Conservation (phyloP, 352 stramenopile genomes). For the Plasmopara halstedii region DNA sequence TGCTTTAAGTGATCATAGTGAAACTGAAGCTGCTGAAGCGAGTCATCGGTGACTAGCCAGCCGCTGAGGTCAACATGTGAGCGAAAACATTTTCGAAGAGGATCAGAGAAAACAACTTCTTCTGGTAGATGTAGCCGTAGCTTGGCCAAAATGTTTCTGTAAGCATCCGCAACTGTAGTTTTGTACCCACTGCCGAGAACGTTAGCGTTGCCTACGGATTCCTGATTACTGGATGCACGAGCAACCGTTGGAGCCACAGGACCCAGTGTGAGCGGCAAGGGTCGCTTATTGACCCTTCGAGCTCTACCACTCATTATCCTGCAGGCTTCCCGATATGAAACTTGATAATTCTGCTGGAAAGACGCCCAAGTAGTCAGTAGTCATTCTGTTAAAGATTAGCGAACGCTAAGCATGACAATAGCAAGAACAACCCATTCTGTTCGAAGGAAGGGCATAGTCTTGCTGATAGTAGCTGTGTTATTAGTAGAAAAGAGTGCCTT, state of each 20-base stretch:
- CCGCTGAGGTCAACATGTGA: slow-evolving; percentile 44
- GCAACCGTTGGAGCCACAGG: slow-evolving; percentile 4
- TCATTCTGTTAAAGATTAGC: not conserved
- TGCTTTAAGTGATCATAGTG: slow-evolving; percentile 2
- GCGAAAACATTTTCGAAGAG: slow-evolving; percentile 25
- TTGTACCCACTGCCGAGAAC: slow-evolving; percentile 1
- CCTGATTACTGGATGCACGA: slow-evolving; percentile 16
- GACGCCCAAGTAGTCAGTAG: slow-evolving; percentile 11
- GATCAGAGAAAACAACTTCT: slow-evolving; percentile 32
- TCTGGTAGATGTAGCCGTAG: slow-evolving; percentile 27
- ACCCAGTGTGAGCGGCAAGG: slow-evolving; percentile 4
- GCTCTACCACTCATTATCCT: slow-evolving; percentile 18
- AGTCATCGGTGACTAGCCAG: slow-evolving; percentile 40
- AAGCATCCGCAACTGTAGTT: slow-evolving; percentile 13
- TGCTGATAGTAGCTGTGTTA: slow-evolving; percentile 2
- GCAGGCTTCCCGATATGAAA: slow-evolving; percentile 6
- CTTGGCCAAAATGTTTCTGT: slow-evolving; percentile 19
- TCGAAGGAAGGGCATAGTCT: not conserved
- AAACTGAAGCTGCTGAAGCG: slow-evolving; percentile 20
- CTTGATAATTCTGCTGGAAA: slow-evolving; percentile 8
- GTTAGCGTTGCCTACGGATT: slow-evolving; percentile 3
- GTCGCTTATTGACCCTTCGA: slow-evolving; percentile 20
- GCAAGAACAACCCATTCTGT: not conserved
- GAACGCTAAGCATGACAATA: not conserved
- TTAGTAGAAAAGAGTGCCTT: not conserved